Evolutionary conservation across 2,329 filamentous ascomycete species (phyloP).

Genomic region (Grosmannia clavigera): DNA sequence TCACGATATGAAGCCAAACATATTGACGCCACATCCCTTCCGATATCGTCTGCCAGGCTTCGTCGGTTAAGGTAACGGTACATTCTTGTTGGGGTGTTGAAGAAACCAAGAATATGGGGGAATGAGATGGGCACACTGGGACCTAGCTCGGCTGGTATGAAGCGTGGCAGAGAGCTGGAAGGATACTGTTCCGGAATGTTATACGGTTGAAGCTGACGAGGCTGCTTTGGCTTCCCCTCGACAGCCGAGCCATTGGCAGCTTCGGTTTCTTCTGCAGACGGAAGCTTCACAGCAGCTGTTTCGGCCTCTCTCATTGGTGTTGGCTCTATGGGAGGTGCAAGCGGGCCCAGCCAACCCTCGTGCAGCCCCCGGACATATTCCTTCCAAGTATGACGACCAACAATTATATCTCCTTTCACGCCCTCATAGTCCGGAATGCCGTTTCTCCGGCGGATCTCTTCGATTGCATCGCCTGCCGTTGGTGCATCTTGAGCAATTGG

Average conservation of each 20-base stretch:
- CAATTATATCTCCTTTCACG: slow-evolving; percentile 69
- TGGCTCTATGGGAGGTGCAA: slow-evolving; percentile 45
- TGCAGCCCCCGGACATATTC: slow-evolving; percentile 89
- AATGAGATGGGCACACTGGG: slow-evolving; percentile 63
- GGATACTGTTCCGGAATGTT: slow-evolving; percentile 63
- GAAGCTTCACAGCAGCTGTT: slow-evolving; percentile 39
- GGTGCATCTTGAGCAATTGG: slow-evolving; percentile 31
- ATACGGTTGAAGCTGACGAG: slow-evolving; percentile 57
- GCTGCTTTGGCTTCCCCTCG: slow-evolving; percentile 43
- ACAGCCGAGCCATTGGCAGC: slow-evolving; percentile 41
- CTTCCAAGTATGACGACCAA: slow-evolving; percentile 92
- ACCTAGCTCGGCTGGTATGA: slow-evolving; percentile 58
- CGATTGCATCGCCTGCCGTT: slow-evolving; percentile 47
- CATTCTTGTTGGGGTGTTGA: slow-evolving; percentile 76
- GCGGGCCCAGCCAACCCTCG: slow-evolving; percentile 88
- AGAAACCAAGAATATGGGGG: slow-evolving; percentile 85
- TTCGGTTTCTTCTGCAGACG: slow-evolving; percentile 30
- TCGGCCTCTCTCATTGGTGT: slow-evolving; percentile 17
- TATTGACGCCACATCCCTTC: slow-evolving; percentile 73
- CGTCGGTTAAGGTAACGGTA: slow-evolving; percentile 81
- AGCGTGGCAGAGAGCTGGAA: slow-evolving; percentile 47
- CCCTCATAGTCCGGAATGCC: slow-evolving; percentile 62
- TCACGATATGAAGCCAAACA: slow-evolving; percentile 53
- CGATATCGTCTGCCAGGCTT: slow-evolving; percentile 73
- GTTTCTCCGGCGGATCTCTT: slow-evolving; percentile 49